These are phyloP conservation scores for Mrakia gelida DNA, from an alignment of 768 basidiomycete species.

Conservation along the genomic window DNA sequence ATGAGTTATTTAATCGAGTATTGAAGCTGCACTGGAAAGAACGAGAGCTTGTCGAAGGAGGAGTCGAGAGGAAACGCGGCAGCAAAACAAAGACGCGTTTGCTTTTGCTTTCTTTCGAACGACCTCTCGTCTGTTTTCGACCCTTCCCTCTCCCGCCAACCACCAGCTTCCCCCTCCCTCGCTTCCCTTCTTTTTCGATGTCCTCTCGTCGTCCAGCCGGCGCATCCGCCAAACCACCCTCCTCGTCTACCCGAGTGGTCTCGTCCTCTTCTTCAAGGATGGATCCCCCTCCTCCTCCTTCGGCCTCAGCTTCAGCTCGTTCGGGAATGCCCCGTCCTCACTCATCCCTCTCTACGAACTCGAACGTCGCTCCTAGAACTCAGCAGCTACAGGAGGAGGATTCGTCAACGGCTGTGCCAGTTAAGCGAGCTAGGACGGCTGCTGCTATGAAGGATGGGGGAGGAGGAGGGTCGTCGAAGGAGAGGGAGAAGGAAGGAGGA, in stretches of 20 bases:
- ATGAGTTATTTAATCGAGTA: too few relatives aligned
- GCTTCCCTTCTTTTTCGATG: background rate
- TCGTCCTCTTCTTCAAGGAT: background rate
- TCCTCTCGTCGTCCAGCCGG: background rate
- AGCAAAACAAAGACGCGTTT: too few relatives aligned
- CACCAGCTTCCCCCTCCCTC: background rate
- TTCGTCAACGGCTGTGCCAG: too few relatives aligned
- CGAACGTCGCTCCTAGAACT: background rate
- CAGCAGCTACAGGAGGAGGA: background rate
- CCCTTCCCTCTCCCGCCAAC: background rate
- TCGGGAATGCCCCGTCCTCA: constrained; percentile 1
- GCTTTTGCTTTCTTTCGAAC: too few relatives aligned
- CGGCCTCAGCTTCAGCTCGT: background rate
- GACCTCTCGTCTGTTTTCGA: too few relatives aligned
- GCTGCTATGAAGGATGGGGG: background rate
- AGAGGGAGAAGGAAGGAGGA: background rate
- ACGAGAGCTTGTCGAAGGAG: too few relatives aligned
- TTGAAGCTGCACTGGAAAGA: too few relatives aligned
- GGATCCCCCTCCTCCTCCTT: constrained; percentile 18
- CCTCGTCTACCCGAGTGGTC: background rate
- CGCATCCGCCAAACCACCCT: background rate
- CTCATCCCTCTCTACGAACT: constrained; percentile 11
- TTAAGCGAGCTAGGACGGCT: too few relatives aligned
- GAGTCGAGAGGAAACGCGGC: too few relatives aligned
- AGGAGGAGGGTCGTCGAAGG: background rate